Evolutionary conservation across 768 basidiomycete species (phyloP), one percentile per base, ranked within the genome.

Genomic region (Tremella fuciformis): DNA sequence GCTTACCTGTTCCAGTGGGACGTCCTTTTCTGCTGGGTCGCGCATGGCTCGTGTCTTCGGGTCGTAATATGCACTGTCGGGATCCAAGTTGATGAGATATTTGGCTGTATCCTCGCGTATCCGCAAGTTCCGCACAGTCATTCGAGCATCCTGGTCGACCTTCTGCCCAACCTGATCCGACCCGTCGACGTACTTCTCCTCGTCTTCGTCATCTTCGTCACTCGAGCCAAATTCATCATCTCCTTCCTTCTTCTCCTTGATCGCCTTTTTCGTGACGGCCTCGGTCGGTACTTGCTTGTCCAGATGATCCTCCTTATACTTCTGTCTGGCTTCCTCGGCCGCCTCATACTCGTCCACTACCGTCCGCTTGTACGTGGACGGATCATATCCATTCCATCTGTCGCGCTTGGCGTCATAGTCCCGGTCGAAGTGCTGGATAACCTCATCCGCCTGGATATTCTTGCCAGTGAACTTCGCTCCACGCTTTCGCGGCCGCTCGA

Each of bases 1-100:
- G 13, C 22, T 25, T 22, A 22, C 49, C 16, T 50, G 94, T 77
- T 94, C 91, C n/a, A 89, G 79, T 6, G 85, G 81, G 22, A 89
- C 80, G 65, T 85, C 83, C 74, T 84, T 84, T 13, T 86, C 60
- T 0, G 94, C 96, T 41, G 94, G 93, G 71, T 99, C 96, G 78
- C 96, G 88, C 96, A 99, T 99, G 7, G 94, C 97, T 71, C 96
- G 87, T 13, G 96, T 98, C 80, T 99, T 99, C 48, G 96, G 96
- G 73, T 99, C 96, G 74, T 99, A 99, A 80, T 98, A 97, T 8
- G 96, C 96, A 69, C 89, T 91, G 0, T 90, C 87, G 1, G 88
- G 88, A 77, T 98, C 92, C 76, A 99, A 77, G 75, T 98, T 99
- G 77, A 94, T 88, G 72, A 99, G 83, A 75, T 99, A 99, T 76